Percentiles rank a stretch among this genome's conserved stretches.
phyloP scores from a whole-genome alignment of 2,329 filamentous ascomycete species.

The Raffaelea arxii region DNA sequence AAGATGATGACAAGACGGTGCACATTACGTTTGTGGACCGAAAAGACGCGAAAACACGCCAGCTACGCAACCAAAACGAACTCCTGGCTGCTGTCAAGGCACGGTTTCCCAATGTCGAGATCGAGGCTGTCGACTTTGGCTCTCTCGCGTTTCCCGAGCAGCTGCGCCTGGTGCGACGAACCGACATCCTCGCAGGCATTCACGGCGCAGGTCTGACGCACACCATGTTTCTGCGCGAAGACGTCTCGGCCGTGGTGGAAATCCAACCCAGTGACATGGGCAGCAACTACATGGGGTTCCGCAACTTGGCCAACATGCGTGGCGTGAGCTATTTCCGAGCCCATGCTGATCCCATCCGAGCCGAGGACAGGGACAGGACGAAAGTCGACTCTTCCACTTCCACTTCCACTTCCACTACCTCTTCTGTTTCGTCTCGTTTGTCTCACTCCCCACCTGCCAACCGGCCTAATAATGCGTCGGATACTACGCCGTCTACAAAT shows the following conservation, averaged over 20 bases:
- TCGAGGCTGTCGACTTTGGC: slow-evolving; percentile 27
- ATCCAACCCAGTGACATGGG: slow-evolving; percentile 26
- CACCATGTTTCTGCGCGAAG: slow-evolving; percentile 26
- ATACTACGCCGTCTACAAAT: too few relatives aligned
- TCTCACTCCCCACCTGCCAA: too few relatives aligned
- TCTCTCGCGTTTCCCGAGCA: slow-evolving; percentile 25
- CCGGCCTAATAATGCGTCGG: too few relatives aligned
- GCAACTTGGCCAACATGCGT: slow-evolving; percentile 28
- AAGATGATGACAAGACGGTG: too few relatives aligned
- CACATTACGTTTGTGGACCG: slow-evolving; percentile 27
- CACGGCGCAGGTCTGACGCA: slow-evolving; percentile 34
- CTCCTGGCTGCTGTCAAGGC: slow-evolving; percentile 18
- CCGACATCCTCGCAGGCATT: slow-evolving; percentile 31
- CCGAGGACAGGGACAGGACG: neutral
- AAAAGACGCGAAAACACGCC: slow-evolving; percentile 16
- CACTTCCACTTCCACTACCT: too few relatives aligned
- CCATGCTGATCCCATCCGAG: slow-evolving; percentile 16
- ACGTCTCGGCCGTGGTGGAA: slow-evolving; percentile 27
- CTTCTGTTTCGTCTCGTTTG: too few relatives aligned
- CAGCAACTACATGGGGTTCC: slow-evolving; percentile 26
- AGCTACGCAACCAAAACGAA: slow-evolving; percentile 18
- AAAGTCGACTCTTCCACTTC: too few relatives aligned
- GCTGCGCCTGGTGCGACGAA: slow-evolving; percentile 21
- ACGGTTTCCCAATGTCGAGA: slow-evolving; percentile 16
- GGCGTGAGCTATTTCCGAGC: slow-evolving; percentile 27